Percentiles rank a stretch among this genome's conserved stretches.
These are phyloP conservation scores for Alternaria ventricosa DNA, from an alignment of 2,329 filamentous ascomycete genomes.

Conservation along the genomic window DNA sequence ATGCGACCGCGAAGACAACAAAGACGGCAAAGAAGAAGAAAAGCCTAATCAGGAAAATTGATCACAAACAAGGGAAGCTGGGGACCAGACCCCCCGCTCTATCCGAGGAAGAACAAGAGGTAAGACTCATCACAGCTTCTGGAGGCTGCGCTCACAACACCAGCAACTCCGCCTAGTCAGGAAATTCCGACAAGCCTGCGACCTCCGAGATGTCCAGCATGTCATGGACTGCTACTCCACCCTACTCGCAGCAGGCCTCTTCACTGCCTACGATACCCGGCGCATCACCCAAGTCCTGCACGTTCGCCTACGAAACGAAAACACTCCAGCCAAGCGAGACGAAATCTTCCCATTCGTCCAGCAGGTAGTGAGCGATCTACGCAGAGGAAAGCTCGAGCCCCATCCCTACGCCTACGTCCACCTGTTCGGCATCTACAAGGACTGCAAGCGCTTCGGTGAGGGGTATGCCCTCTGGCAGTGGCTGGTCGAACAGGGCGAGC, in stretches of 20 bases:
- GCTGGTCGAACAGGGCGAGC: constrained; percentile 52
- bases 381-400: constrained; percentile 43
- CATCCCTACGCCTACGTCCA: constrained; percentile 53
- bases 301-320: constrained; percentile 33
- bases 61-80: background rate
- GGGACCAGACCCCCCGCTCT: background rate
- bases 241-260: constrained; percentile 15
- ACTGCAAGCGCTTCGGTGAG: constrained; percentile 49
- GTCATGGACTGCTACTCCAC: constrained; percentile 39
- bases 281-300: constrained; percentile 49
- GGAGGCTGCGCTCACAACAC: background rate
- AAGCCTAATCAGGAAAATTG: background rate
- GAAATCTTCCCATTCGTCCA: constrained; percentile 41
- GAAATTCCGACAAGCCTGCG: constrained; percentile 27
- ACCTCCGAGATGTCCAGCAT: constrained; percentile 17
- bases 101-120: background rate
- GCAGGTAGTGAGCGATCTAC: constrained; percentile 51
- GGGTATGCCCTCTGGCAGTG: constrained; percentile 57
- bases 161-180: constrained; percentile 7
- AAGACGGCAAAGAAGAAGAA: constrained; percentile 3
- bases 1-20: constrained; percentile 22
- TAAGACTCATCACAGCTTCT: background rate
- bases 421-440: constrained; percentile 56
- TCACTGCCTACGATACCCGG: constrained; percentile 33
- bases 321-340: constrained; percentile 3